phyloP scores from a whole-genome alignment of 805 yeast genomes.

The Millerozyma acaciae region DNA sequence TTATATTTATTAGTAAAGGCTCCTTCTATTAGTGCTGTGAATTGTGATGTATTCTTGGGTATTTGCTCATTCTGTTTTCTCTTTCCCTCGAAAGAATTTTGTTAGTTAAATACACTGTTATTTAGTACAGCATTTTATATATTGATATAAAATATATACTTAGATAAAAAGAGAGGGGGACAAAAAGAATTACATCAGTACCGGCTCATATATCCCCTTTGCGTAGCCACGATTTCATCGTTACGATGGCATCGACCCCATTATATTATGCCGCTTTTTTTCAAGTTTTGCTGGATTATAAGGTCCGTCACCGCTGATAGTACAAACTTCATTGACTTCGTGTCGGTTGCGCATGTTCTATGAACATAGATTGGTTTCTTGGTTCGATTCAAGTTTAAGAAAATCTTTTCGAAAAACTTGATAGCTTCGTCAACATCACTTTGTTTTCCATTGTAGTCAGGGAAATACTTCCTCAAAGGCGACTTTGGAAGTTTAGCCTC shows the following conservation, averaged over 20 bases:
- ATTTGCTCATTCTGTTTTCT: too few relatives aligned
- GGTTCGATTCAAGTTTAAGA: conserved; percentile 59
- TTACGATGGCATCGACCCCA: too few relatives aligned
- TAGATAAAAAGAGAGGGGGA: not conserved
- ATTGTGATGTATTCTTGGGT: too few relatives aligned
- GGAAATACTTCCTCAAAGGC: conserved; percentile 70
- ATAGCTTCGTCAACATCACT: conserved; percentile 63
- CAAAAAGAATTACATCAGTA: too few relatives aligned
- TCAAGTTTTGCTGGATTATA: conserved; percentile 77
- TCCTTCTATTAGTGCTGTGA: too few relatives aligned
- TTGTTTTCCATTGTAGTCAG: conserved; percentile 66
- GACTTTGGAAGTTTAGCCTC: conserved; percentile 62
- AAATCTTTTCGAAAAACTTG: conserved; percentile 65
- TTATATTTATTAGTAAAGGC: too few relatives aligned
- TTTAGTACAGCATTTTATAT: conserved; percentile 7
- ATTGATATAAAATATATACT: conserved; percentile 8
- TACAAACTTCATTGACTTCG: conserved; percentile 83
- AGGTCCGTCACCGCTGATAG: conserved; percentile 89
- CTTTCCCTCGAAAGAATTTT: too few relatives aligned
- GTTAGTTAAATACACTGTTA: not conserved
- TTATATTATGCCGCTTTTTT: conserved; percentile 69
- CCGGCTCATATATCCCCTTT: too few relatives aligned
- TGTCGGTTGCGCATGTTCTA: conserved; percentile 94
- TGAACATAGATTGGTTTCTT: conserved; percentile 83
- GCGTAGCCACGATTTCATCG: too few relatives aligned